Base-by-base conservation (phyloP, 768 basidiomycete genomes). In the Hydnum rufescens region DNA sequence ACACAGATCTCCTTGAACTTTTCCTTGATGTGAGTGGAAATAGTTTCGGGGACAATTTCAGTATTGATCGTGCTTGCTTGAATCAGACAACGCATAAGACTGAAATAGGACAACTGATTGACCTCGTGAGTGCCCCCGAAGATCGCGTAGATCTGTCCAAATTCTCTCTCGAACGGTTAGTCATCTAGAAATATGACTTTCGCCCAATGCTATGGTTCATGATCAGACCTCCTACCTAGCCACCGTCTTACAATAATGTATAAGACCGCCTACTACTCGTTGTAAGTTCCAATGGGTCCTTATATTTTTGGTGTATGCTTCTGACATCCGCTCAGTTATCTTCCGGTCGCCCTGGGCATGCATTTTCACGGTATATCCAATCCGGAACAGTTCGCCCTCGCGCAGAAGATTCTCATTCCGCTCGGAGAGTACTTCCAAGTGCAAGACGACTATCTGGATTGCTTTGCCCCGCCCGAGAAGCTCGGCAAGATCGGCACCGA, bases 381-480 rank as follows among this genome's bases (percentile, higher is more conserved):
- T 42, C 62, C 66, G 6, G 69, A 71, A 47, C 75, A 81, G 3
- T 93, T 85, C 70, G 74, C 78, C 42, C 63, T 77, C 57, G 82
- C 92, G 0, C 69, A 76, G 32, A 73, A 75, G 43, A 90, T 99
- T 64, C 76, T 97, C 39, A 68, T 97, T 52, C 86, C 86, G 3
- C 74, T 97, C 53, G 93, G 93, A 47, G 90, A 95, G 66, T 99
- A 97, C 68, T 97, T 97, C 78, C 93, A 99, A 67, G 74, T 93
- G 54, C 93, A 99, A 66, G 93, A 97, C 63, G 93, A 97, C 67
- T 96, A 80, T 67, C 76, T 97, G 60, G 95, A 99, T 66, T 95
- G 77, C 63, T 80, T 83, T 19, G 89, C 81, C 3, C 75, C 84
- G 4, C 87, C 89, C 0, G 89, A 90, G 66, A 74, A 82, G 59